Evolutionary conservation across 768 basidiomycete species (phyloP), one percentile per base, ranked within the genome.

Genomic region (Tulasnella calospora): DNA sequence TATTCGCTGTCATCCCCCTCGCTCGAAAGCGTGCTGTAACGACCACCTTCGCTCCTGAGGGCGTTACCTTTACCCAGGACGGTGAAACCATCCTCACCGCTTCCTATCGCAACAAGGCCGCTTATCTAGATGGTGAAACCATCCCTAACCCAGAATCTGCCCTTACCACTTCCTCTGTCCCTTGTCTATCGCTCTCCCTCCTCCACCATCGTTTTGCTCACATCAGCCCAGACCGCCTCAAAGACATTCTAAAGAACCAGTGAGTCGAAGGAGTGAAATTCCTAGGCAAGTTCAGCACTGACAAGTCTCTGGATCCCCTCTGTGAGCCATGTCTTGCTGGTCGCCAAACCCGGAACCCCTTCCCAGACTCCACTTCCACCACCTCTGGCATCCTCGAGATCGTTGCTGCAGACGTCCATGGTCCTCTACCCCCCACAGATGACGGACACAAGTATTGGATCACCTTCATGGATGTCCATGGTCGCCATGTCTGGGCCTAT

Each of bases 111-210:
- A 3, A 40, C 27, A 12, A 44, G 12, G 72, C 72, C 23, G 72
- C 72, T 30, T 73, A 3, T 21, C 72, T 73, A 13, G 72, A 73
- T 73, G 72, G 72, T 40, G 33, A 35, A 15, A 44, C 40, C 72
- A 73, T 73, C 23, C n/a, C 72, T 30, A 40, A 36, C 35, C 41
- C 72, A 33, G 73, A 74, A 47, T 13, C 10, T 30, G 46, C 73
- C 10, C 23, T 73, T n/a, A 44, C 72, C 72, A 73, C 40, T 73
- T 44, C 33, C n/a, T 73, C 72, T 73, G 38, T 41, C 71, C 72
- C 72, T 27, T 3, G 9, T n/a, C 72, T 73, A 5, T 8, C 12
- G 3, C 72, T 36, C 35, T 44, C 41, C 2, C 72, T 73, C 27
- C 41, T 36, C 6, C 72, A 73, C 23, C 40, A 10, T 40, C 38